Evolutionary conservation across 352 stramenopile genomes (phyloP).

Genomic region (Thalassiosira exigua): DNA sequence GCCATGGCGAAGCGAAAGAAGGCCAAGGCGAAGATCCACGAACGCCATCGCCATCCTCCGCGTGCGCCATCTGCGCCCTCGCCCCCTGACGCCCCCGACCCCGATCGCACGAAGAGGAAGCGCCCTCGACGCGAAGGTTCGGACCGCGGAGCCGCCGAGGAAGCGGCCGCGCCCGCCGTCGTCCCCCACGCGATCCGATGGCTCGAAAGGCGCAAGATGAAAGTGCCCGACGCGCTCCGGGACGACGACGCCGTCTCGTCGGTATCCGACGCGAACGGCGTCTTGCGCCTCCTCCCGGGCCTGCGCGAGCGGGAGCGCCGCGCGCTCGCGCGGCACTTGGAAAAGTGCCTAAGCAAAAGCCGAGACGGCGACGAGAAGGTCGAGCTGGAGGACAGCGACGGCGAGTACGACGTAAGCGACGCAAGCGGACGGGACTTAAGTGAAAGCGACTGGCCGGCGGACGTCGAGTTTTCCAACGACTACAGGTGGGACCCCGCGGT

Average conservation of each 20-base stretch:
- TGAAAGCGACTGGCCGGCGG: slow-evolving; percentile 17
- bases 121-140: no score
- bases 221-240: slow-evolving; percentile 20
- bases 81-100: no score
- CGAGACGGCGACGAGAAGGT: slow-evolving; percentile 5
- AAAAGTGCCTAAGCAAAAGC: slow-evolving; percentile 24
- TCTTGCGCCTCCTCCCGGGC: slow-evolving; percentile 28
- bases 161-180: not conserved
- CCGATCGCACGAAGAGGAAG: no score
- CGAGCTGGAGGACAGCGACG: slow-evolving; percentile 32
- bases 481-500: slow-evolving; percentile 45
- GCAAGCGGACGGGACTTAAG: not conserved
- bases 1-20: no score
- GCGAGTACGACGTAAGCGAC: slow-evolving; percentile 21
- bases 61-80: no score
- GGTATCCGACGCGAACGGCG: not conserved
- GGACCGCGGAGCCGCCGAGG: slow-evolving; percentile 1
- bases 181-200: slow-evolving; percentile 17
- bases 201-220: slow-evolving; percentile 37
- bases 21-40: no score
- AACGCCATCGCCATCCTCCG: no score
- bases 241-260: not conserved
- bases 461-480: slow-evolving; percentile 54
- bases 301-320: slow-evolving; percentile 46
- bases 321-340: slow-evolving; percentile 36